These are phyloP conservation scores for Puccinia novopanici DNA, from an alignment of 1,284 basidiomycete species.

Conservation along the genomic window DNA sequence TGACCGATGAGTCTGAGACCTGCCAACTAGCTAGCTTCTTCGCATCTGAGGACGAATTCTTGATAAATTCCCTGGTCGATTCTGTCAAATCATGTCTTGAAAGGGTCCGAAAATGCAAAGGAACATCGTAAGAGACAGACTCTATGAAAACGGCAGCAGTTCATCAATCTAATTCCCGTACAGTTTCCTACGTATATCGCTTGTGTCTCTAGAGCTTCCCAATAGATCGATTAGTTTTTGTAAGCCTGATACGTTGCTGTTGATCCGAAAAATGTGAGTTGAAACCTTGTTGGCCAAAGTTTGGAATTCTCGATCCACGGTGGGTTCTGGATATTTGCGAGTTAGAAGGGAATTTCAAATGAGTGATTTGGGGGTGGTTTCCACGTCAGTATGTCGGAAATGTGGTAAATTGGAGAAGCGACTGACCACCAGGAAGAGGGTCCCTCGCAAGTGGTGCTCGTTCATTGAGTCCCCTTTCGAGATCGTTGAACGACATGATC, in stretches of 20 bases:
- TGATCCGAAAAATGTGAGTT: slow-evolving; percentile 97
- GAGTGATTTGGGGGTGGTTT: too few species aligned
- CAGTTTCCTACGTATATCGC: slow-evolving; percentile 74
- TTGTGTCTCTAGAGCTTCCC: slow-evolving; percentile 72
- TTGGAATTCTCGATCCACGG: slow-evolving; percentile 64
- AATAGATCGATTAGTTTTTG: slow-evolving; percentile 82
- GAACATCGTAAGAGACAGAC: slow-evolving; percentile 20
- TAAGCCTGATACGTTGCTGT: slow-evolving; percentile 93
- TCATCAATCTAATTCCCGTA: slow-evolving; percentile 61
- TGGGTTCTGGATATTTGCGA: not conserved
- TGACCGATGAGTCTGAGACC: slow-evolving; percentile 34
- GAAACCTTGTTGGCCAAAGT: slow-evolving; percentile 80
- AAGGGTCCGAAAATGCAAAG: not conserved
- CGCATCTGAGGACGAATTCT: slow-evolving; percentile 86
- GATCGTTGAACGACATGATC: slow-evolving; percentile 49
- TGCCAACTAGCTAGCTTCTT: slow-evolving; percentile 63
- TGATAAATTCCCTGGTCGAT: slow-evolving; percentile 87
- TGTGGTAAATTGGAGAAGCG: not conserved
- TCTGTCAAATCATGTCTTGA: slow-evolving; percentile 77
- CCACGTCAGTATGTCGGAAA: not conserved
- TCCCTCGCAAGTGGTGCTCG: slow-evolving; percentile 40
- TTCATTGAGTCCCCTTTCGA: slow-evolving; percentile 49
- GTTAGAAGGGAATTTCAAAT: not conserved
- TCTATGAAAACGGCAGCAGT: not conserved
- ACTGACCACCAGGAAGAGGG: slow-evolving; percentile 27